Evolutionary conservation across 441 rosid genomes (phyloP).

Genomic region (Gossypium trilobum): DNA sequence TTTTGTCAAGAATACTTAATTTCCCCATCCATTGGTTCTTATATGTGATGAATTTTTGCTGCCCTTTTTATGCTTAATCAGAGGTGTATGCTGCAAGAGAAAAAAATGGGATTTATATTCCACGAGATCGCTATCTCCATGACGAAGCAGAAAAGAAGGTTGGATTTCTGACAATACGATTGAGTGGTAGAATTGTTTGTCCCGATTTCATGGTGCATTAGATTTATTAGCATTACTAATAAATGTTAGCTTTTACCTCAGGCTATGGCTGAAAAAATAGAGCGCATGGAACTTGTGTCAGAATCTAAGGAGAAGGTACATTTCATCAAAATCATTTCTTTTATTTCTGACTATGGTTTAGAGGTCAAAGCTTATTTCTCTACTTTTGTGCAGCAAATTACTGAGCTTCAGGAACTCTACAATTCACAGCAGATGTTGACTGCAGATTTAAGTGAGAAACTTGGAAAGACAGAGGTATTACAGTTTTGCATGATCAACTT

Average conservation of each 20-base stretch:
- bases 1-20: not conserved
- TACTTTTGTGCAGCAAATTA: slow-evolving; percentile 46
- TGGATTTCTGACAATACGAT: slow-evolving; percentile 9
- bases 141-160: slow-evolving; percentile 99
- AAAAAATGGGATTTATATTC: slow-evolving; percentile 90
- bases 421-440: slow-evolving; percentile 58
- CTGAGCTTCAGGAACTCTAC: slow-evolving; percentile 82
- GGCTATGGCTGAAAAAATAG: slow-evolving; percentile 99
- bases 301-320: slow-evolving; percentile 83
- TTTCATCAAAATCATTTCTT: slow-evolving; percentile 3
- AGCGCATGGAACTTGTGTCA: slow-evolving; percentile 72
- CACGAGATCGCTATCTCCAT: slow-evolving; percentile 79
- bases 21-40: not conserved
- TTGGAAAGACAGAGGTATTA: slow-evolving; percentile 70
- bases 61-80: slow-evolving; percentile 20
- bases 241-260: slow-evolving; percentile 23
- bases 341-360: slow-evolving; percentile 6
- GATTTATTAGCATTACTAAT: slow-evolving; percentile 12
- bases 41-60: not conserved
- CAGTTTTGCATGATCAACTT: slow-evolving; percentile 10
- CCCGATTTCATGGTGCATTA: slow-evolving; percentile 11
- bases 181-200: not conserved
- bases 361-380: slow-evolving; percentile 15
- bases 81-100: slow-evolving; percentile 98
- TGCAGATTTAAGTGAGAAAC: slow-evolving; percentile 62